phyloP scores from a whole-genome alignment of 1,284 basidiomycete species.

The Rhodotorula mucilaginosa region DNA sequence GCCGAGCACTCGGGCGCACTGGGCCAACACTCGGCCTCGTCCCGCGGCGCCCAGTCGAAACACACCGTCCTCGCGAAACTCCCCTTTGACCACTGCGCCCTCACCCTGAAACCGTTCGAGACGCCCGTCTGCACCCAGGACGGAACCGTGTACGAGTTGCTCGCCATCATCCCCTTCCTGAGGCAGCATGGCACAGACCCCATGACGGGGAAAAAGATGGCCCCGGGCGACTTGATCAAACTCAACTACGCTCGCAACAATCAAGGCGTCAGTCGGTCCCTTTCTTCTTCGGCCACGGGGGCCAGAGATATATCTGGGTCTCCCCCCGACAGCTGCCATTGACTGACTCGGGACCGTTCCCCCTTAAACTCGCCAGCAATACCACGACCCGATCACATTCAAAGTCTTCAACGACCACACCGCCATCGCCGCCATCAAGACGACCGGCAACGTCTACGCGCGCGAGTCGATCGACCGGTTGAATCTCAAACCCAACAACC shows the following conservation, averaged over 20 bases:
- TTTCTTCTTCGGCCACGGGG: too few relatives aligned
- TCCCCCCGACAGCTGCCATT: too few relatives aligned
- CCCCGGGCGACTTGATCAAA: constrained; percentile 75
- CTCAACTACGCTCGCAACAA: constrained; percentile 71
- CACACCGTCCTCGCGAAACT: constrained; percentile 27
- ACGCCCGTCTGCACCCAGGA: constrained; percentile 42
- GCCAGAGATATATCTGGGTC: too few relatives aligned
- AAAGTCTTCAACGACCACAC: constrained; percentile 57
- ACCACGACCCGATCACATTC: constrained; percentile 52
- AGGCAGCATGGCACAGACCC: constrained; percentile 57
- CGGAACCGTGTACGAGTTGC: constrained; percentile 43
- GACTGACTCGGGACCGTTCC: background rate
- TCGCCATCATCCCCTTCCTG: constrained; percentile 39
- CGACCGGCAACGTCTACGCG: constrained; percentile 78
- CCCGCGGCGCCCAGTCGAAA: constrained; percentile 22
- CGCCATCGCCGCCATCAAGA: constrained; percentile 50
- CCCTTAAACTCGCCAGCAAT: constrained; percentile 26
- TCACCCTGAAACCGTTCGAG: constrained; percentile 45
- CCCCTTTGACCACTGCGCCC: constrained; percentile 42
- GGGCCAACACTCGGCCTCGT: constrained; percentile 31
- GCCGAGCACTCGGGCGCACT: constrained; percentile 35
- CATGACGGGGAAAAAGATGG: constrained; percentile 76
- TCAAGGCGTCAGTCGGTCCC: constrained; percentile 30
- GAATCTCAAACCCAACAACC: constrained; percentile 66
- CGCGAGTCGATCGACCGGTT: constrained; percentile 64